Conservation (phyloP, 2,329 filamentous ascomycete genomes). For the Fusarium piperis region DNA sequence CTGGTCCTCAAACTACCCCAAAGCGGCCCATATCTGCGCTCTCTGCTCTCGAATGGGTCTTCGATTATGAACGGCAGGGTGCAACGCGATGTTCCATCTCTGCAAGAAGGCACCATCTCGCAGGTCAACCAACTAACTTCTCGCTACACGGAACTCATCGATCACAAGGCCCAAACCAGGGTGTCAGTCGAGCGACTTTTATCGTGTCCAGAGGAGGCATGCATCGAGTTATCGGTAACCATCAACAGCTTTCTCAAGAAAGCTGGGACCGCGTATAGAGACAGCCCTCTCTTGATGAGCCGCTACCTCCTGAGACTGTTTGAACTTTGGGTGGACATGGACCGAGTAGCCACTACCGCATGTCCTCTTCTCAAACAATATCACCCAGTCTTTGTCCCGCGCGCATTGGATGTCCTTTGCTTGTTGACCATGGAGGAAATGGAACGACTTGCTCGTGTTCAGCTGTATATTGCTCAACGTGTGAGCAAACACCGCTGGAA, state of each 20-base stretch:
- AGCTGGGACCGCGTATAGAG: conserved; percentile 44
- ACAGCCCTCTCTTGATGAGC: conserved; percentile 41
- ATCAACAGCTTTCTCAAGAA: conserved; percentile 1
- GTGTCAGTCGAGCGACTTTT: background rate
- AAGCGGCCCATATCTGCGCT: conserved; percentile 41
- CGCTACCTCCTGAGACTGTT: conserved; percentile 60
- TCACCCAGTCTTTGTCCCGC: conserved; percentile 59
- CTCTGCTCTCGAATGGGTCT: conserved; percentile 39
- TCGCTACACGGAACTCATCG: background rate
- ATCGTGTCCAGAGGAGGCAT: background rate
- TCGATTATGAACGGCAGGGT: background rate
- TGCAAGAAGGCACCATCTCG: conserved; percentile 15
- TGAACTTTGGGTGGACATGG: conserved; percentile 67
- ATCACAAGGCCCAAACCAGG: background rate
- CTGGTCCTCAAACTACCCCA: conserved; percentile 52
- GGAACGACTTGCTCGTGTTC: conserved; percentile 53
- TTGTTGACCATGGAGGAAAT: conserved; percentile 59
- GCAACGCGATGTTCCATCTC: background rate
- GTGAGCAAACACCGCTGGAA: background rate
- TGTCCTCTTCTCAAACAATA: conserved; percentile 62
- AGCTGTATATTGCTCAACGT: conserved; percentile 34
- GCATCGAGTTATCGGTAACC: background rate
- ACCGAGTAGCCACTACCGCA: conserved; percentile 53
- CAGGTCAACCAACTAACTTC: conserved; percentile 17
- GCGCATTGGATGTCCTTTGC: conserved; percentile 65